Base-by-base conservation (phyloP, 192 early-diverging fungal species). In the Podila epigama region DNA sequence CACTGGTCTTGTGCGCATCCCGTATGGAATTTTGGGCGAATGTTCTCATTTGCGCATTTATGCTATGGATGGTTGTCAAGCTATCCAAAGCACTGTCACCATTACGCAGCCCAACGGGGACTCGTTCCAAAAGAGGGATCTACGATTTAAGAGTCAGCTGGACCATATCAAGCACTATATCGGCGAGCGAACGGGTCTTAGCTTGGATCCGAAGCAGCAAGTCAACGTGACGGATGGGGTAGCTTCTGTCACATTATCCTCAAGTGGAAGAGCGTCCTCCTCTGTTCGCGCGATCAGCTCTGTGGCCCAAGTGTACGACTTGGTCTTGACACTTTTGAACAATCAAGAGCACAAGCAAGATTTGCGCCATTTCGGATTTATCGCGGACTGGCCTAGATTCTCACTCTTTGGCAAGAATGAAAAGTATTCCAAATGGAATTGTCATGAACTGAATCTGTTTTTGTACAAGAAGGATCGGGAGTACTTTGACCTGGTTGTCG, bases 381-480 rank as follows among this genome's bases (percentile, higher is more conserved):
- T 82, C 29, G 50, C 50, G 34, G 71, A 70, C 27, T 86, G 85
- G 85, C 57, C 64, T 22, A 27, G 51, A 5, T 50, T 84, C 1
- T 53, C 58, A 13, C 12, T 36, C 2, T 20, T 56, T 12, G 40
- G 58, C 42, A 86, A 84, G 55, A 41, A 82, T 16, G 65, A 80
- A 42, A 65, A 64, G 27, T 78, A 79, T 44, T 70, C 71, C 13
- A 61, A 69, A 9, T 70, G 70, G 31, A 67, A 55, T 4, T 86
- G 81, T 34, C 71, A 86, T 42, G 85, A 86, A 60, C 53, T 84
- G 35, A 84, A 84, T 44, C 64, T 86, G 35, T 86, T 83, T 75
- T 20, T 86, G 15, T 82, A 77, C 57, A 73, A 81, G 29, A 83
- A 84, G 56, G 85, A 86, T 55, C 48, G 48, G 10, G 32, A 32